Percentiles rank a stretch among this genome's conserved stretches.
Evolutionary conservation across 371 early-diverging fungal species (phyloP).

Genomic region (Sanchytrium tribonematis): DNA sequence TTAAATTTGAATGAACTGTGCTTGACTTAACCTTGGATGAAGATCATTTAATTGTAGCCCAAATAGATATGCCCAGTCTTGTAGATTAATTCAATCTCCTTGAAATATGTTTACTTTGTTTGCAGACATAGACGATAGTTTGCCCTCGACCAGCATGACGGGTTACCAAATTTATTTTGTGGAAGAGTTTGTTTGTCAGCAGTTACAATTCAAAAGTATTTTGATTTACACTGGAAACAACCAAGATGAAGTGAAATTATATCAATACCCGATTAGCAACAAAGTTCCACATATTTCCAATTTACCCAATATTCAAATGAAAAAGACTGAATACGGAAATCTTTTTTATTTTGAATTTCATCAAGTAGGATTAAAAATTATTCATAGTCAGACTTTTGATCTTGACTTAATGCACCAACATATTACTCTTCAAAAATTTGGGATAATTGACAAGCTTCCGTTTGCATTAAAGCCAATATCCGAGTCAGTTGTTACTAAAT

Average conservation of each 20-base stretch:
- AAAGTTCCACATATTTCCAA: not conserved
- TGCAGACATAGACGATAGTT: not conserved
- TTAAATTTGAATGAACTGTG: no score
- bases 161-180: not conserved
- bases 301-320: not conserved
- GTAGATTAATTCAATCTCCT: no score
- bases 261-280: not conserved
- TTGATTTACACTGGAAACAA: not conserved
- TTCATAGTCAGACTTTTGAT: not conserved
- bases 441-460: not conserved
- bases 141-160: not conserved
- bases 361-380: not conserved
- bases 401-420: not conserved
- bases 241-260: not conserved
- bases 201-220: not conserved
- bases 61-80: no score
- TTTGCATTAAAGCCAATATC: not conserved
- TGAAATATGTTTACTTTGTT: conserved; percentile 1
- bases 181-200: not conserved
- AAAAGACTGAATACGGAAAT: not conserved
- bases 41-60: no score
- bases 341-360: not conserved
- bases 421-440: not conserved
- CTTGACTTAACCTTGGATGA: no score
- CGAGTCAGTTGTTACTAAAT: not conserved